Conservation (phyloP, 768 basidiomycete genomes). For the Fomitopsis pulvina region DNA sequence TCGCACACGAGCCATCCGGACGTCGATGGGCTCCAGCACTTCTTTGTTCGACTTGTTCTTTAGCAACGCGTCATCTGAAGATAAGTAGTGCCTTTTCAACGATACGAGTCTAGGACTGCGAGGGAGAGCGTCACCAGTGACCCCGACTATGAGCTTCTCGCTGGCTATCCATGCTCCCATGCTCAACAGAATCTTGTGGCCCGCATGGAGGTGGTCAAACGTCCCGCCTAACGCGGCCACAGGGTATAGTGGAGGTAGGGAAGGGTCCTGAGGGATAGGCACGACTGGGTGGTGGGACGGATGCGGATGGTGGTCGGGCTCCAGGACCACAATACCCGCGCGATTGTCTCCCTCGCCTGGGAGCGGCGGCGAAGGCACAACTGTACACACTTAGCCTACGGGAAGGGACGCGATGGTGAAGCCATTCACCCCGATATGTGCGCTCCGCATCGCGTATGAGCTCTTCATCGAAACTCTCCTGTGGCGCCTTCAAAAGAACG, state of each 20-base stretch:
- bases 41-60: constrained; percentile 64
- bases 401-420: constrained; percentile 4
- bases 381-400: not conserved
- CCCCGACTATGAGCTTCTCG: constrained; percentile 81
- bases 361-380: constrained; percentile 4
- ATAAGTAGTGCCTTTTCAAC: not conserved
- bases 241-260: constrained; percentile 34
- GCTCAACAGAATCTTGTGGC: constrained; percentile 93
- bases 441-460: constrained; percentile 31
- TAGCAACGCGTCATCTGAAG: constrained; percentile 62
- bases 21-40: constrained; percentile 54
- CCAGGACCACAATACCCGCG: constrained; percentile 10
- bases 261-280: constrained; percentile 5
- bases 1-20: constrained; percentile 52
- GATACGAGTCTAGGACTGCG: not conserved
- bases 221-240: constrained; percentile 92
- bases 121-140: constrained; percentile 57
- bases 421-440: constrained; percentile 18
- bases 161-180: constrained; percentile 82
- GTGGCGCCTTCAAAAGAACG: constrained; percentile 61
- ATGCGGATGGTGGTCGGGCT: constrained; percentile 10
- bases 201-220: constrained; percentile 96
- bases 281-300: constrained; percentile 4
- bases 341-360: not conserved
- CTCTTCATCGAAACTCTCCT: constrained; percentile 34